Conservation (phyloP, 202 grass and related monocot genomes). For the Setaria viridis region DNA sequence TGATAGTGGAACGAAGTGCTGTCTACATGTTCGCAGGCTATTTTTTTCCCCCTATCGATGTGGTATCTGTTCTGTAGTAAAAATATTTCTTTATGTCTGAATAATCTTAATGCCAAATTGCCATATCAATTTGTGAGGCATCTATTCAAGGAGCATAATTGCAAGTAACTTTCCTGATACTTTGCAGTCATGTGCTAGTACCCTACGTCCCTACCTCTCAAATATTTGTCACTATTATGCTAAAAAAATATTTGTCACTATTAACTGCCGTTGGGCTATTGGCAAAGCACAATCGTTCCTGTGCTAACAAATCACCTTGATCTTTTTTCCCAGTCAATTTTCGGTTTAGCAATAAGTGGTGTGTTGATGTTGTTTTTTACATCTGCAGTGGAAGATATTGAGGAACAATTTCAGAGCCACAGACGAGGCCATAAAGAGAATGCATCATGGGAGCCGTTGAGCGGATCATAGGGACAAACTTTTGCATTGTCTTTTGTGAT, state of each 20-base stretch:
- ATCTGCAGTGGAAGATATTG: slow-evolving; percentile 78
- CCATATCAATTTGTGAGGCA: neutral
- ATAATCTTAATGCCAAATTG: slow-evolving; percentile 10
- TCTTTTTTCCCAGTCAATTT: neutral
- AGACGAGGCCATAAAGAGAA: slow-evolving; percentile 76
- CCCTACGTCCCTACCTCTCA: neutral
- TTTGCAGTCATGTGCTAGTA: neutral
- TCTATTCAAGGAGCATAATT: slow-evolving; percentile 20
- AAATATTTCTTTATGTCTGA: neutral
- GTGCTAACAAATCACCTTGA: neutral
- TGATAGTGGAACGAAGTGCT: too few species aligned
- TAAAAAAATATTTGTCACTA: neutral
- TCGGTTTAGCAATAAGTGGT: neutral
- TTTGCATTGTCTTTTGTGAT: too few species aligned
- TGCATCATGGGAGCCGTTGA: neutral
- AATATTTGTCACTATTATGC: neutral
- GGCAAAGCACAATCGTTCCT: neutral
- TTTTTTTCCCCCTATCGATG: too few species aligned
- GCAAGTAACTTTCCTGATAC: neutral
- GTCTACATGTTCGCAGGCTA: too few species aligned
- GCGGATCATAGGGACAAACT: too few species aligned
- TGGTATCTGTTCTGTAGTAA: neutral
- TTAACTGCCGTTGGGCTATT: neutral
- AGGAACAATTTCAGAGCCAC: slow-evolving; percentile 73
- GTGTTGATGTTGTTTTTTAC: neutral